Evolutionary conservation across 1,284 basidiomycete genomes (phyloP).

Genomic region (Trichosporon faecale): DNA sequence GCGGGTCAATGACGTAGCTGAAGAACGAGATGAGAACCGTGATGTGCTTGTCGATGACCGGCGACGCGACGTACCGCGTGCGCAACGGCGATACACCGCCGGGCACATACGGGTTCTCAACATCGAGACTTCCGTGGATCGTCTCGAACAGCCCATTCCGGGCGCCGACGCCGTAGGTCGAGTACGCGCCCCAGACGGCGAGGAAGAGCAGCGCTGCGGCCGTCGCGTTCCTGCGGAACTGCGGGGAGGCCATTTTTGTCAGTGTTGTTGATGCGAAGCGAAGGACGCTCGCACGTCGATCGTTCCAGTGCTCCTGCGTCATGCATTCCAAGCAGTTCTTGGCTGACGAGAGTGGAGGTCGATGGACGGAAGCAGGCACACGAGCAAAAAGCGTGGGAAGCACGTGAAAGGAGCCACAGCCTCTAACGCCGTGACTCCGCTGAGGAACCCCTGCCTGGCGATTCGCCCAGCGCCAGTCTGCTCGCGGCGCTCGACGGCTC

Average conservation of each 20-base stretch:
- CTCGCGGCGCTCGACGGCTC: neutral
- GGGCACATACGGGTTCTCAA: conserved; percentile 6
- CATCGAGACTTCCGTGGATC: neutral
- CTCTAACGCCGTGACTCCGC: conserved; percentile 10
- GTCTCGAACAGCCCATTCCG: neutral
- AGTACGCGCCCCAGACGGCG: neutral
- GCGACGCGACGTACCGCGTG: neutral
- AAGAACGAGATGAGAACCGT: neutral
- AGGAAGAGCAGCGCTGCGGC: neutral
- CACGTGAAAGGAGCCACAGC: conserved; percentile 6
- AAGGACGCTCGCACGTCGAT: neutral
- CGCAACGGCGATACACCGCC: conserved; percentile 5
- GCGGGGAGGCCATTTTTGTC: neutral
- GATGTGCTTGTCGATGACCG: neutral
- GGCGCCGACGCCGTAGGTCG: neutral
- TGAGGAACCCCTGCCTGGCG: conserved; percentile 5
- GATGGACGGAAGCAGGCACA: neutral
- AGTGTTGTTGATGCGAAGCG: neutral
- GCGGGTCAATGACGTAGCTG: neutral
- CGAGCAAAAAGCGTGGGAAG: neutral
- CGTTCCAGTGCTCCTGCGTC: neutral
- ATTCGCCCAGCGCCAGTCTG: conserved; percentile 7
- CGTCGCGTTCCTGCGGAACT: neutral
- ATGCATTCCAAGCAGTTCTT: neutral
- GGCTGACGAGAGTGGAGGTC: conserved; percentile 3